Percentiles rank a stretch among this genome's conserved stretches.
Conservation (phyloP, 2,329 filamentous ascomycete genomes). For the Trichoderma afroharzianum region DNA sequence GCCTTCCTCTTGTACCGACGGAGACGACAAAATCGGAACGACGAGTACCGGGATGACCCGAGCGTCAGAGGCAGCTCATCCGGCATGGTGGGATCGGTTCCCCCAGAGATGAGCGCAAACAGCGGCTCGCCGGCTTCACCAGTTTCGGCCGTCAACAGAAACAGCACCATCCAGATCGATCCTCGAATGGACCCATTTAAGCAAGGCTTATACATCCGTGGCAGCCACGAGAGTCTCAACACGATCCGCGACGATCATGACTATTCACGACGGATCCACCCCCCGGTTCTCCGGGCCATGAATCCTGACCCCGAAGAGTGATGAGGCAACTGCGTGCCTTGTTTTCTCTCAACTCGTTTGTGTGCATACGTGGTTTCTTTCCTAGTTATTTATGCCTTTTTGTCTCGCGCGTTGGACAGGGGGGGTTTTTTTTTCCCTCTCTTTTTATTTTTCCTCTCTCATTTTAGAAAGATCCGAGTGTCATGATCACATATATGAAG, state of each 20-base stretch:
- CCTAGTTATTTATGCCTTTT: not conserved
- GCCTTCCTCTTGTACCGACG: slow-evolving; percentile 43
- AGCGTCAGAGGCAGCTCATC: slow-evolving; percentile 51
- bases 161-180: slow-evolving; percentile 55
- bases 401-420: slow-evolving; percentile 6
- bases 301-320: slow-evolving; percentile 53
- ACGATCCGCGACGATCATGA: slow-evolving; percentile 63
- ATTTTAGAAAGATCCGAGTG: slow-evolving; percentile 22
- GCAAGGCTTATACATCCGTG: slow-evolving; percentile 53
- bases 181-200: slow-evolving; percentile 61
- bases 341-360: not conserved
- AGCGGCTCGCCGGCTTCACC: slow-evolving; percentile 31
- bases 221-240: slow-evolving; percentile 60
- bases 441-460: not conserved
- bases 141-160: slow-evolving; percentile 45
- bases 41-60: slow-evolving; percentile 42
- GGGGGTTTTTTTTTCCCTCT: not conserved
- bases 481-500: slow-evolving; percentile 35
- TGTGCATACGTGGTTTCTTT: slow-evolving; percentile 3
- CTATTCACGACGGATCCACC: slow-evolving; percentile 58
- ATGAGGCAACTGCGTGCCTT: not conserved
- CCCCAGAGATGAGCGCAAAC: slow-evolving; percentile 38
- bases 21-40: slow-evolving; percentile 42
- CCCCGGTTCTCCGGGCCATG: slow-evolving; percentile 57
- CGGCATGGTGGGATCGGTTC: slow-evolving; percentile 44